phyloP scores from a whole-genome alignment of 2,329 filamentous ascomycete genomes.

The Cladosporium phlei region DNA sequence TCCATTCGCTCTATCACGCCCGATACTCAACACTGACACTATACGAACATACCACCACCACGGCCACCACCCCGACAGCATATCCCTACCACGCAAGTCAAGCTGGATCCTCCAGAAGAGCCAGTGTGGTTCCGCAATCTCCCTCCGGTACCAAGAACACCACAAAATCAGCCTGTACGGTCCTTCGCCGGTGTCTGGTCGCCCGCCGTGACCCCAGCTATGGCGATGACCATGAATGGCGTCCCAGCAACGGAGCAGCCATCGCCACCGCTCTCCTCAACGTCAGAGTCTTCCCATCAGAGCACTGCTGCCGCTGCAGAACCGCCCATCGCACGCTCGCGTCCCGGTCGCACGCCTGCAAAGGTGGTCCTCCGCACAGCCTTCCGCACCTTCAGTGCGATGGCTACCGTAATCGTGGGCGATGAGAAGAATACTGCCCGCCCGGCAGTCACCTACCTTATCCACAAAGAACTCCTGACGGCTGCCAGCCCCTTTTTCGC shows the following conservation, averaged over 20 bases:
- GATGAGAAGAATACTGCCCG: conserved; percentile 22
- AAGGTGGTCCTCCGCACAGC: conserved; percentile 34
- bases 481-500: conserved; percentile 47
- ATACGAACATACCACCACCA: no score
- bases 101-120: conserved; percentile 27
- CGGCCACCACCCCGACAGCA: no score
- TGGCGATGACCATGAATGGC: conserved; percentile 18
- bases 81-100: no score
- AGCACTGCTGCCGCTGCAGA: not conserved
- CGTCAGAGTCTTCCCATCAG: conserved; percentile 11
- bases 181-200: conserved; percentile 12
- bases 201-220: conserved; percentile 16
- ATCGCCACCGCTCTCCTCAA: conserved; percentile 20
- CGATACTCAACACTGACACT: no score
- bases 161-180: conserved; percentile 12
- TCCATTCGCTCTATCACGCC: no score
- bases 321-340: not conserved
- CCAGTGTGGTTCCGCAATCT: conserved; percentile 30
- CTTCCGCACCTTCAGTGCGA: conserved; percentile 37
- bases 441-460: conserved; percentile 36
- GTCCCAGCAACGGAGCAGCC: conserved; percentile 27
- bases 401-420: conserved; percentile 39
- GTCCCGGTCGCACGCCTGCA: conserved; percentile 22
- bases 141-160: conserved; percentile 19
- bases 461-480: conserved; percentile 48